Evolutionary conservation across 2,329 filamentous ascomycete genomes (phyloP), one percentile per base, ranked within the genome.

Genomic region (Lasiodiplodia citricola): DNA sequence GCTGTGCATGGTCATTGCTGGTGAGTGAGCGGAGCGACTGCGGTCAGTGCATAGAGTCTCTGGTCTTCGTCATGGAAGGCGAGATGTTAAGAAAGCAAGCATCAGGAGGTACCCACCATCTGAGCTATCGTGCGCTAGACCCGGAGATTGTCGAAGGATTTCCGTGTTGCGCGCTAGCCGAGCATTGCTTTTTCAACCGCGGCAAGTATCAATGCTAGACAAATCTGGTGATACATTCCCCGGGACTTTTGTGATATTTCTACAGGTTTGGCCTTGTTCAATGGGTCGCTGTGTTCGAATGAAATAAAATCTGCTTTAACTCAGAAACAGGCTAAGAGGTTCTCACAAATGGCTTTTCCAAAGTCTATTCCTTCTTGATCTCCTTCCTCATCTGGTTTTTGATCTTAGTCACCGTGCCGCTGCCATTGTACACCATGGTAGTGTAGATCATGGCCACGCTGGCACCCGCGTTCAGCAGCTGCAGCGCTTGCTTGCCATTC

Each of bases 391-490:
- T 85, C 74, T 85, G 82, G 63, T 75, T 70, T 76, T 86, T 86
- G 65, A 86, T 84, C 69, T 80, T 78, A 31, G 79, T 88, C 38
- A 90, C 85, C 0, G 87, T 89, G n/a, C 88, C 88, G 2, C 84
- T 81, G 54, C 88, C 88, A 18, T 87, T 87, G 73, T 89, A 91
- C 60, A 88, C 86, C 73, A 92, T 79, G 4, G 88, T 91, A 0
- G 96, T 99, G 79, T 98, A 98, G 65, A 97, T 86, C 89, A 97
- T 96, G 2, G 93, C 94, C 16, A 96, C 90, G 74, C 91, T 95
- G 0, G 96, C 96, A 10, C 96, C 96, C 0, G 94, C 94, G 73
- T 96, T 92, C 60, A 98, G 84, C 7, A 95, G 88, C 80, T 92
- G 86, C 16, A 92, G 83, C 10, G 93, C 96, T 81, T 98, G 91